Conservation (phyloP, 495 filamentous ascomycete genomes). For the Talaromyces liani region DNA sequence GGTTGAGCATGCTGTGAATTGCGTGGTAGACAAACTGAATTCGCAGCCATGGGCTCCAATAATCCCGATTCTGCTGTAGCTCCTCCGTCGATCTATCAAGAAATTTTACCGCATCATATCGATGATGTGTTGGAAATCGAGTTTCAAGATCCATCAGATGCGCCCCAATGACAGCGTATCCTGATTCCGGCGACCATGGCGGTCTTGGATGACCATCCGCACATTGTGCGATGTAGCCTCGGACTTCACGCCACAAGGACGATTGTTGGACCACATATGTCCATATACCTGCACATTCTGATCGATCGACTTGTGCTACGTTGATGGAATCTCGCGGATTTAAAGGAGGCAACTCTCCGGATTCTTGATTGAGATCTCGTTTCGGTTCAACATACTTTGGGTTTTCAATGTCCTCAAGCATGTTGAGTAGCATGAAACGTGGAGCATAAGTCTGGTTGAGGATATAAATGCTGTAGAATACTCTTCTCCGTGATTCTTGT, state of each 20-base stretch:
- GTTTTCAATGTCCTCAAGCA: slow-evolving; percentile 7
- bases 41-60: slow-evolving; percentile 6
- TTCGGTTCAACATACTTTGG: slow-evolving; percentile 8
- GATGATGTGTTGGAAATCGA: slow-evolving; percentile 5
- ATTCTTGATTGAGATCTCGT: neutral
- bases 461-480: slow-evolving; percentile 5
- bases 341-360: neutral
- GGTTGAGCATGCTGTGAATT: slow-evolving; percentile 9
- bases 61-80: slow-evolving; percentile 5
- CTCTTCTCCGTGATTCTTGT: slow-evolving; percentile 3
- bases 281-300: slow-evolving; percentile 4
- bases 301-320: neutral
- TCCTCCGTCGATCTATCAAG: slow-evolving; percentile 1
- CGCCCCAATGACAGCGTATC: slow-evolving; percentile 3
- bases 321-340: neutral
- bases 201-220: slow-evolving; percentile 7
- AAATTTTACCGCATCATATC: slow-evolving; percentile 5
- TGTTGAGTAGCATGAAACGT: slow-evolving; percentile 3
- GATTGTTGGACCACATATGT: slow-evolving; percentile 9
- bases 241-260: slow-evolving; percentile 8
- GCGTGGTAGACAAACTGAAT: slow-evolving; percentile 4
- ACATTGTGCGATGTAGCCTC: slow-evolving; percentile 8
- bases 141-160: slow-evolving; percentile 9
- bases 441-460: slow-evolving; percentile 8
- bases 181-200: slow-evolving; percentile 8